These are phyloP conservation scores for Stephanodiscus triporus DNA, from an alignment of 108 stramenopile species.

Conservation along the genomic window DNA sequence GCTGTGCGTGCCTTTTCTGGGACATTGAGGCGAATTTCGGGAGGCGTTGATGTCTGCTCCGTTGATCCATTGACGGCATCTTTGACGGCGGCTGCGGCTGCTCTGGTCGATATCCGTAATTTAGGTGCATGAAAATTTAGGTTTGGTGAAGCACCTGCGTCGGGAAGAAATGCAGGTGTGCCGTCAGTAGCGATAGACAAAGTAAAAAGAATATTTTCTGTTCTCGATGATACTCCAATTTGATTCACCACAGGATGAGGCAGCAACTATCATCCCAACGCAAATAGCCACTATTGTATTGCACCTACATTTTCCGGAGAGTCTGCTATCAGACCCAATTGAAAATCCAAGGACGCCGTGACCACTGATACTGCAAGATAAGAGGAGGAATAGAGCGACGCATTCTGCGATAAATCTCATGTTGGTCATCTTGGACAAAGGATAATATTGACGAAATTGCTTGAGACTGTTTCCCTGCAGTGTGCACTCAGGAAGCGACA, in stretches of 20 bases:
- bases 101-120: conserved; percentile 32
- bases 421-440: not conserved
- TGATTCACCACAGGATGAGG: no score
- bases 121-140: conserved; percentile 2
- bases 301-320: conserved; percentile 5
- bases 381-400: not conserved
- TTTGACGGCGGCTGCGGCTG: conserved; percentile 42
- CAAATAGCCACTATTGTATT: not conserved
- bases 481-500: no score
- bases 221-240: not conserved
- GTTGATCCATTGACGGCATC: conserved; percentile 38
- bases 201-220: not conserved
- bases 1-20: conserved; percentile 90
- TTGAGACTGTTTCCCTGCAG: not conserved
- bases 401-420: conserved; percentile 11
- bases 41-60: conserved; percentile 27
- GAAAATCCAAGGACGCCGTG: conserved; percentile 14
- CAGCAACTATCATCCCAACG: not conserved
- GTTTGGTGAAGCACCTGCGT: not conserved
- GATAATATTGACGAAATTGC: not conserved
- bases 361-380: not conserved
- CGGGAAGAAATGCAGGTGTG: not conserved
- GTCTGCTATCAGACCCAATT: not conserved
- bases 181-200: not conserved
- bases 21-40: conserved; percentile 77